Evolutionary conservation across 176 grass and related monocot genomes (phyloP).

Genomic region (Eleusine coracana): DNA sequence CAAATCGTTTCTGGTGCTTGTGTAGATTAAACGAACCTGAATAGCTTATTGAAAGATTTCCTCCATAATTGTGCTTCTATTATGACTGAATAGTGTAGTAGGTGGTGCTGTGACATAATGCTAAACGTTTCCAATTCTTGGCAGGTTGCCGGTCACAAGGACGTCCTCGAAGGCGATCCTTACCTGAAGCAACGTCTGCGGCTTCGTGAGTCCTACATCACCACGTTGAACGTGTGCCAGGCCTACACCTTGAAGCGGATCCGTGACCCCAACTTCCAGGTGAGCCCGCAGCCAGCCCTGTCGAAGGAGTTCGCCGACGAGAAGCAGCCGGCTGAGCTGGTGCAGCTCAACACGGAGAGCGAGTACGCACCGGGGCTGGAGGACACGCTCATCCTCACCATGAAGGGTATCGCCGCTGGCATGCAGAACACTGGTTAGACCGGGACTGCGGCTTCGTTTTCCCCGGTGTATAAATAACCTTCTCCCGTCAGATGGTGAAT

Average conservation of each 20-base stretch:
- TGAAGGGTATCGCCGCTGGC: slow-evolving; percentile 91
- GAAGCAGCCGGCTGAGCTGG: slow-evolving; percentile 49
- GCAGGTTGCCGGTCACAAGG: slow-evolving; percentile 85
- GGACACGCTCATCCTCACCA: slow-evolving; percentile 88
- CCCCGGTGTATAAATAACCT: slow-evolving; percentile 31
- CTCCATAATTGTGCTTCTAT: not conserved
- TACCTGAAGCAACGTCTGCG: slow-evolving; percentile 77
- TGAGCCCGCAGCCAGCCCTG: slow-evolving; percentile 54
- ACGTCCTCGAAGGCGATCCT: slow-evolving; percentile 77
- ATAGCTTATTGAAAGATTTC: not conserved
- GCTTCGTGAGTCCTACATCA: slow-evolving; percentile 82
- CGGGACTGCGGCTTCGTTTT: not conserved
- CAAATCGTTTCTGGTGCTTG: not conserved
- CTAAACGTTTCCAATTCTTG: slow-evolving; percentile 12
- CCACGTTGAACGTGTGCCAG: slow-evolving; percentile 87
- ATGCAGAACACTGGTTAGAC: slow-evolving; percentile 89
- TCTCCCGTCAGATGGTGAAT: slow-evolving; percentile 27
- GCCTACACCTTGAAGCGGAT: slow-evolving; percentile 90
- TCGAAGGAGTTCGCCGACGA: slow-evolving; percentile 54
- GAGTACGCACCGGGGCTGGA: slow-evolving; percentile 85
- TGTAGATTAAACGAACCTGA: slow-evolving; percentile 8
- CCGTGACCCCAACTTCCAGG: slow-evolving; percentile 68
- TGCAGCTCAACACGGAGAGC: slow-evolving; percentile 65
- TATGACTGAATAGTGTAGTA: not conserved
- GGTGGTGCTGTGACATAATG: not conserved